These are phyloP conservation scores for Hypsizygus marmoreus DNA, from an alignment of 768 basidiomycete genomes.

Conservation along the genomic window DNA sequence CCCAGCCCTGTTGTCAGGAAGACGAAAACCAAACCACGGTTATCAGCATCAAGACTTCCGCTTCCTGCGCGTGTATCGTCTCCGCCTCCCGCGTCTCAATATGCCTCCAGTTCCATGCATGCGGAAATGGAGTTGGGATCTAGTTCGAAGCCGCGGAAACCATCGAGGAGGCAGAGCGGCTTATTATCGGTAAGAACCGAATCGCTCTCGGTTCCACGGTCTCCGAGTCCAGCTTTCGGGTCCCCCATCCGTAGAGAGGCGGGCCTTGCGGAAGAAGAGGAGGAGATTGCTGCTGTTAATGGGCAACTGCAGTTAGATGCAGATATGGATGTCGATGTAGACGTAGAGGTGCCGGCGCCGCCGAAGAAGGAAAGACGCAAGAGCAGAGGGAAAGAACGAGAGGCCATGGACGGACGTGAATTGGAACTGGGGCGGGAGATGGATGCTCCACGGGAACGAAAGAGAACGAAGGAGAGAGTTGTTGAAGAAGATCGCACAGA, in stretches of 20 bases:
- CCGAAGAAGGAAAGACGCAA: constrained; percentile 51
- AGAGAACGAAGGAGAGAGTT: constrained; percentile 38
- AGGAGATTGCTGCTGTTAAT: constrained; percentile 40
- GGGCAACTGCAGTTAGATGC: constrained; percentile 35
- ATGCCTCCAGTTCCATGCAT: constrained; percentile 28
- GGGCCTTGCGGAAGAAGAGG: constrained; percentile 60
- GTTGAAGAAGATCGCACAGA: constrained; percentile 32
- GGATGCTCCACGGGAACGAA: constrained; percentile 30
- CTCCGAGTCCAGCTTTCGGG: constrained; percentile 69
- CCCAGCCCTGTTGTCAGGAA: constrained; percentile 44
- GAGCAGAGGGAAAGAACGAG: constrained; percentile 44
- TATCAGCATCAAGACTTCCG: constrained; percentile 50
- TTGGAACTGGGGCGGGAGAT: constrained; percentile 11
- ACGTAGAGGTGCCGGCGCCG: constrained; percentile 21
- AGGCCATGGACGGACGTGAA: constrained; percentile 29
- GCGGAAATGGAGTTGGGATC: constrained; percentile 24
- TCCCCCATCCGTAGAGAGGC: constrained; percentile 60
- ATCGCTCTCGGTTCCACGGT: constrained; percentile 47
- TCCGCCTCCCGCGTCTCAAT: constrained; percentile 35
- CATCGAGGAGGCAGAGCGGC: constrained; percentile 52
- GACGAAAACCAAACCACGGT: constrained; percentile 47
- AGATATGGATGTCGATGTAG: constrained; percentile 37
- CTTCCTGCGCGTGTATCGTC: constrained; percentile 45
- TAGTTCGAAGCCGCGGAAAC: constrained; percentile 37
- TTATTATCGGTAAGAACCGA: constrained; percentile 49